These are phyloP conservation scores for Ceratocystis destructans DNA, from an alignment of 2,329 filamentous ascomycete species.

Conservation along the genomic window DNA sequence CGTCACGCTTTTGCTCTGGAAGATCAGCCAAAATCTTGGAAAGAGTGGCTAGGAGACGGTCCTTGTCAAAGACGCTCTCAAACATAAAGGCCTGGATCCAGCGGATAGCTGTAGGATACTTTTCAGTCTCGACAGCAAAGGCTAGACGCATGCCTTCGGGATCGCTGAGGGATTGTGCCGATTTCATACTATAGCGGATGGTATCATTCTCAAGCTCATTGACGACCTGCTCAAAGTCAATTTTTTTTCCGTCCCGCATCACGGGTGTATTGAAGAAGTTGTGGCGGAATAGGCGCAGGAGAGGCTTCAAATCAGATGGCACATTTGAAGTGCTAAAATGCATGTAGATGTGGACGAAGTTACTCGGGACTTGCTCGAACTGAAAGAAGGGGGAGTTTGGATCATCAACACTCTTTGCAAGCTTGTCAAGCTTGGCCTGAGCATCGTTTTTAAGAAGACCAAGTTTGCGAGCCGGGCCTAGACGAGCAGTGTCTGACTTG, in stretches of 20 bases:
- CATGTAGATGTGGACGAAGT: slow-evolving; percentile 76
- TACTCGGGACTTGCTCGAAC: slow-evolving; percentile 86
- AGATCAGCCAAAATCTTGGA: slow-evolving; percentile 82
- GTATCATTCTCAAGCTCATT: slow-evolving; percentile 85
- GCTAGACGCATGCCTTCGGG: slow-evolving; percentile 68
- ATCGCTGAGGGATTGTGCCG: slow-evolving; percentile 56
- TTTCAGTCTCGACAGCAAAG: slow-evolving; percentile 76
- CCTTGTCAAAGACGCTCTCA: slow-evolving; percentile 71
- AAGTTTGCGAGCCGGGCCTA: slow-evolving; percentile 60
- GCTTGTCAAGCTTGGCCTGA: slow-evolving; percentile 61
- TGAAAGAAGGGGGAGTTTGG: slow-evolving; percentile 55
- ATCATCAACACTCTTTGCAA: slow-evolving; percentile 28
- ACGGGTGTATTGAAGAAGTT: slow-evolving; percentile 94
- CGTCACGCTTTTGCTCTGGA: slow-evolving; percentile 80
- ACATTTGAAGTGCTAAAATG: slow-evolving; percentile 66
- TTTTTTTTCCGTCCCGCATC: slow-evolving; percentile 54
- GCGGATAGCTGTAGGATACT: slow-evolving; percentile 66
- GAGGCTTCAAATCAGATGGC: slow-evolving; percentile 68
- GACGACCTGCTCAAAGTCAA: slow-evolving; percentile 87
- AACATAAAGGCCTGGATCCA: slow-evolving; percentile 83
- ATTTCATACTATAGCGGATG: slow-evolving; percentile 63
- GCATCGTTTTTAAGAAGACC: slow-evolving; percentile 54
- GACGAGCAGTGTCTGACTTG: slow-evolving; percentile 68
- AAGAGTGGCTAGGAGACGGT: slow-evolving; percentile 48
- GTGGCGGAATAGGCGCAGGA: slow-evolving; percentile 72